Evolutionary conservation across 2,329 filamentous ascomycete species (phyloP).

Genomic region (Sporothrix pallida): DNA sequence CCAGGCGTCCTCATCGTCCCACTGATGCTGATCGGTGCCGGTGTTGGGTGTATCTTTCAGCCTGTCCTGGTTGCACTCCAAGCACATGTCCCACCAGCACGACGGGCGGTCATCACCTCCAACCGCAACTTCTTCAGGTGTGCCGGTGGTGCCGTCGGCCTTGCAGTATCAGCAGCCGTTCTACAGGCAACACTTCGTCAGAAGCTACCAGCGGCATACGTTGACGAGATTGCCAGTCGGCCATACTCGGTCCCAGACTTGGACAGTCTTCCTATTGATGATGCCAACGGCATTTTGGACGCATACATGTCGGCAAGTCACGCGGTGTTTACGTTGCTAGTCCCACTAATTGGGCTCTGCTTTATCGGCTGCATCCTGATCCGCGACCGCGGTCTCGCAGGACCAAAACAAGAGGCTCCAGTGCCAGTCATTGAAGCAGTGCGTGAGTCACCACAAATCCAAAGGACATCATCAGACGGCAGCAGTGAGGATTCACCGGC

Average conservation of each 20-base stretch:
- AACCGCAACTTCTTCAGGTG: constrained; percentile 49
- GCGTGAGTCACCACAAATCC: neutral
- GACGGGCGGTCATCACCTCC: constrained; percentile 48
- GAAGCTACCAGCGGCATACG: constrained; percentile 33
- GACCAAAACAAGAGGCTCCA: neutral
- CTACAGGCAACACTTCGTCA: constrained; percentile 42
- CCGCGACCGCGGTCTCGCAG: constrained; percentile 53
- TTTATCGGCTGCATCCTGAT: constrained; percentile 58
- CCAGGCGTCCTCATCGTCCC: constrained; percentile 43
- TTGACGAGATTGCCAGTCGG: constrained; percentile 40
- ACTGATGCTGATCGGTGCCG: constrained; percentile 46
- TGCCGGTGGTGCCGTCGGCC: constrained; percentile 47
- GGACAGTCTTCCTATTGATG: neutral
- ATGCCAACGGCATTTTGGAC: constrained; percentile 36
- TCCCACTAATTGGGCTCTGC: constrained; percentile 59
- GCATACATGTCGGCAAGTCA: constrained; percentile 52
- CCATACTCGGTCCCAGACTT: constrained; percentile 42
- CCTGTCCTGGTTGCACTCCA: constrained; percentile 48
- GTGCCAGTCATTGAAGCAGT: neutral
- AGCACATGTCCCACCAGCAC: constrained; percentile 46
- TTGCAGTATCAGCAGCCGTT: constrained; percentile 44
- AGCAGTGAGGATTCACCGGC: neutral
- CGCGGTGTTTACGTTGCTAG: constrained; percentile 62
- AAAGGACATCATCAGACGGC: neutral
- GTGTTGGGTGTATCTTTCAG: constrained; percentile 47